These are phyloP conservation scores for Salvia hispanica DNA, from an alignment of 257 asterid species.

Conservation along the genomic window DNA sequence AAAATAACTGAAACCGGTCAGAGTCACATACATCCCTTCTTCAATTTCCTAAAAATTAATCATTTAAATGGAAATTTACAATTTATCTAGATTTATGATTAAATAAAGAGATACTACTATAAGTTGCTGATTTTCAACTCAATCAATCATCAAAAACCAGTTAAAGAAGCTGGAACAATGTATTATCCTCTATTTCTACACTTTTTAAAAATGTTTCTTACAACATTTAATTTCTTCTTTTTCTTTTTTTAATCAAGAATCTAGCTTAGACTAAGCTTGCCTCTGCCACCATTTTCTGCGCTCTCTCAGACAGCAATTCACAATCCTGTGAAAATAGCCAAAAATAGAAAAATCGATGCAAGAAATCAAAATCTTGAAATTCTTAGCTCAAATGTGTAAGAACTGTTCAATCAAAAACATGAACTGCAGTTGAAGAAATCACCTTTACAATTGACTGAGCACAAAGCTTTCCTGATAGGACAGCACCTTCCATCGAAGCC, in stretches of 20 bases:
- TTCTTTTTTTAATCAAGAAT: background rate
- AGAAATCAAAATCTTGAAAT: background rate
- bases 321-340: constrained; percentile 48
- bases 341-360: background rate
- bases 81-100: background rate
- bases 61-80: background rate
- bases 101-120: background rate
- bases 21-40: background rate
- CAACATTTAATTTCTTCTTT: background rate
- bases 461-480: constrained; percentile 50
- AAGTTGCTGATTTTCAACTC: background rate
- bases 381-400: background rate
- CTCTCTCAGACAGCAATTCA: constrained; percentile 54
- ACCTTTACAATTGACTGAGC: constrained; percentile 96
- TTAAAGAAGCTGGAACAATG: background rate
- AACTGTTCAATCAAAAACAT: background rate
- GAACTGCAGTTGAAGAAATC: constrained; percentile 22
- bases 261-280: constrained; percentile 46
- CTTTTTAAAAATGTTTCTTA: background rate
- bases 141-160: constrained; percentile 8
- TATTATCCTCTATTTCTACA: background rate
- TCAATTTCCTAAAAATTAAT: background rate
- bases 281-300: constrained; percentile 47
- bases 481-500: constrained; percentile 88
- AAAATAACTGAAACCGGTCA: background rate